Conservation (phyloP, 2,329 filamentous ascomycete genomes). For the Alternaria viburni region DNA sequence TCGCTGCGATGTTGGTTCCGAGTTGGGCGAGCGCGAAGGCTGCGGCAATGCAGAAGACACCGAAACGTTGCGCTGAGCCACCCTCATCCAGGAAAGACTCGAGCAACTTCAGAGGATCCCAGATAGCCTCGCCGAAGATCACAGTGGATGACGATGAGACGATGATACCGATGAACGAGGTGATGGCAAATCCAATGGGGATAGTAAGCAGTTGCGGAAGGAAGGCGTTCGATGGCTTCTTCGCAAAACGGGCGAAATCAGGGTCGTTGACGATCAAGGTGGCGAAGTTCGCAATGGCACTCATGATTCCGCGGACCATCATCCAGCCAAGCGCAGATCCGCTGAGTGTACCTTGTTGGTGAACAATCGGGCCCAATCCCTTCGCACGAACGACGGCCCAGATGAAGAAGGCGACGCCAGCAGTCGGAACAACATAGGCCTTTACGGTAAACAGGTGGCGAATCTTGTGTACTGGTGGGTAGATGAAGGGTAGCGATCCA, state of each 20-base stretch:
- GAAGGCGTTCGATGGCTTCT: conserved; percentile 75
- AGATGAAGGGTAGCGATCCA: conserved; percentile 79
- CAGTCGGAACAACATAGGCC: conserved; percentile 79
- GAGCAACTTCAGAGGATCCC: conserved; percentile 52
- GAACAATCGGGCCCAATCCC: conserved; percentile 82
- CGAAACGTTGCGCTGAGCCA: conserved; percentile 52
- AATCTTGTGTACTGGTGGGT: conserved; percentile 88
- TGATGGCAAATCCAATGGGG: conserved; percentile 63
- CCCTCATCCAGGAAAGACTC: conserved; percentile 51
- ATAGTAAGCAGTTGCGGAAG: conserved; percentile 75
- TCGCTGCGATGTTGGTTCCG: conserved; percentile 86
- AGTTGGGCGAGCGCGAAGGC: conserved; percentile 73
- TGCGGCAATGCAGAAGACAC: conserved; percentile 61
- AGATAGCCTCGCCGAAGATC: conserved; percentile 51
- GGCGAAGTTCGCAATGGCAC: conserved; percentile 87
- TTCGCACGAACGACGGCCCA: conserved; percentile 85
- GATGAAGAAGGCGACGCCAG: conserved; percentile 84
- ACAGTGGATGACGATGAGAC: conserved; percentile 56
- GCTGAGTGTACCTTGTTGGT: conserved; percentile 66
- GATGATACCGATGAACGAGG: conserved; percentile 75
- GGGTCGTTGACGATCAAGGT: conserved; percentile 81
- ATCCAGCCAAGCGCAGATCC: conserved; percentile 80
- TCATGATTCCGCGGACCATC: conserved; percentile 86
- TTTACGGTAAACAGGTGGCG: conserved; percentile 92
- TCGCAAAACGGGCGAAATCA: conserved; percentile 84